Percentiles rank a stretch among this genome's conserved stretches.
Evolutionary conservation across 495 filamentous ascomycete genomes (phyloP).

Genomic region (Stereocaulon alpinum): DNA sequence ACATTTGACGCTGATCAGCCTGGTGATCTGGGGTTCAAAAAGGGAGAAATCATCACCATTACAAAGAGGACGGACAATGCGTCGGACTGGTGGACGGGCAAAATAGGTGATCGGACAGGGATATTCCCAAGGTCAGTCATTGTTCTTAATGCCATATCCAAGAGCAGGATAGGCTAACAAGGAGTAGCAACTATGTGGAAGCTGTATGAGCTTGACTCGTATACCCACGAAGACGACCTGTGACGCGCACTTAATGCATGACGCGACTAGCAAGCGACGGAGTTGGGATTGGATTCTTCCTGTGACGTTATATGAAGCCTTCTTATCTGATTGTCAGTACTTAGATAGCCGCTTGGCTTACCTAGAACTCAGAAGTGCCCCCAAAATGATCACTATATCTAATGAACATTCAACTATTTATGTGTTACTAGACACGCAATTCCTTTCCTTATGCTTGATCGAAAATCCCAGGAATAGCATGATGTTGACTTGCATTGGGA

Average conservation of each 20-base stretch:
- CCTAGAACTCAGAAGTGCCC: too few relatives aligned
- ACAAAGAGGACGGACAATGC: conserved; percentile 88
- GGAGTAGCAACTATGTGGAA: conserved; percentile 23
- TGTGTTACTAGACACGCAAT: too few relatives aligned
- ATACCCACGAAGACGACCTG: background rate
- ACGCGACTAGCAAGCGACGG: conserved; percentile 14
- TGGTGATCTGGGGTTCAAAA: conserved; percentile 90
- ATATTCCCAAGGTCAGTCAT: conserved; percentile 43
- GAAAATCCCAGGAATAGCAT: too few relatives aligned
- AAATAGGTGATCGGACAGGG: conserved; percentile 52
- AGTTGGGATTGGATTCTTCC: background rate
- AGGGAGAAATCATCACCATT: conserved; percentile 96
- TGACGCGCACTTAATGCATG: background rate
- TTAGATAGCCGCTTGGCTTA: too few relatives aligned
- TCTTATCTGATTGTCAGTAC: background rate
- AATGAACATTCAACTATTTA: too few relatives aligned
- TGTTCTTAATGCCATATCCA: background rate
- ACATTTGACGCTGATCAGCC: conserved; percentile 91
- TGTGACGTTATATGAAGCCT: background rate
- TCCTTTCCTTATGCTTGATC: too few relatives aligned
- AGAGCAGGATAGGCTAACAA: background rate
- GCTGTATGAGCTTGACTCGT: conserved; percentile 8
- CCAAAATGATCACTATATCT: too few relatives aligned
- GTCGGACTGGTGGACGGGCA: conserved; percentile 80
- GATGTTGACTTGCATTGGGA: too few relatives aligned